Percentiles rank a stretch among this genome's conserved stretches.
Conservation (phyloP, 148 eudicot species). For the Cornus kousa region DNA sequence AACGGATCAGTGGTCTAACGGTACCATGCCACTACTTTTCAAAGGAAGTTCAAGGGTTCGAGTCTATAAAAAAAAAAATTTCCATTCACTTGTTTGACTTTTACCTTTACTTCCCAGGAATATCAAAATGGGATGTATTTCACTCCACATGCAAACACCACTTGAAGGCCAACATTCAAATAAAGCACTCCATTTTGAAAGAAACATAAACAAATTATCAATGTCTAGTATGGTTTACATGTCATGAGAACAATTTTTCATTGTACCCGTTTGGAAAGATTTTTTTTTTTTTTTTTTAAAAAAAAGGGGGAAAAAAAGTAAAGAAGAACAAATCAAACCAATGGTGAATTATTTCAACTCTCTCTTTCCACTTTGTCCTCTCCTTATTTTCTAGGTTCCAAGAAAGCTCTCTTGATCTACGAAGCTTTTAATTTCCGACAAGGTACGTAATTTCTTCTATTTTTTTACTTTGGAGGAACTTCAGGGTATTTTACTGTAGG, state of each 20-base stretch:
- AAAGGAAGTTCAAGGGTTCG: too few species aligned
- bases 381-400: background rate
- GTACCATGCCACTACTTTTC: too few species aligned
- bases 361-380: background rate
- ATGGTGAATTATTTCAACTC: slow-evolving; percentile 4
- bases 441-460: background rate
- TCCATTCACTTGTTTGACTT: too few species aligned
- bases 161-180: too few species aligned
- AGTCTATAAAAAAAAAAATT: too few species aligned
- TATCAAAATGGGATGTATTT: too few species aligned
- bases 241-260: background rate
- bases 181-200: background rate
- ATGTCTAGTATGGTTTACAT: background rate
- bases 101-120: too few species aligned
- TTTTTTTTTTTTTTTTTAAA: background rate
- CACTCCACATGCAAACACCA: too few species aligned
- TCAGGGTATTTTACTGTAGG: background rate
- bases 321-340: background rate
- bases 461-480: slow-evolving; percentile 2
- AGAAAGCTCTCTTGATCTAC: slow-evolving; percentile 9
- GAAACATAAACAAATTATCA: background rate
- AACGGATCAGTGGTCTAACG: too few species aligned
- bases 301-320: background rate
- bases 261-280: background rate
- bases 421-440: background rate